These are phyloP conservation scores for Vitis hybrid DNA, from an alignment of 177 flowering plant species.

Conservation along the genomic window DNA sequence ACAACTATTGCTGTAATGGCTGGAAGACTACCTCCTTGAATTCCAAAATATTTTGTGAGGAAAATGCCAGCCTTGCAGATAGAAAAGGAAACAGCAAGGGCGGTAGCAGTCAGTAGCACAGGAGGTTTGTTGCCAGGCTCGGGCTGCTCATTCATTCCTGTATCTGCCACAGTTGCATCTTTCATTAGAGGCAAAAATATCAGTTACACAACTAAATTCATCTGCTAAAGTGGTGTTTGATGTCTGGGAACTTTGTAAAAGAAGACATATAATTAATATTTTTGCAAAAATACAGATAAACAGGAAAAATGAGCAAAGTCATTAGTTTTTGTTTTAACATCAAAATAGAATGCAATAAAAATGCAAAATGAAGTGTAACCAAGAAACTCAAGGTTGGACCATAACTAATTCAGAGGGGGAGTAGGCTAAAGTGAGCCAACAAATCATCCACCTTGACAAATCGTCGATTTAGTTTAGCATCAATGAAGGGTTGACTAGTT, in stretches of 20 bases:
- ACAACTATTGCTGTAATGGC: constrained; percentile 74
- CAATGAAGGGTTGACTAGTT: background rate
- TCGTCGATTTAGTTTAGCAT: background rate
- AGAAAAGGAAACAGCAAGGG: constrained; percentile 70
- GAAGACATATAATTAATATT: no score
- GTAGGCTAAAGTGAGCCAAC: background rate
- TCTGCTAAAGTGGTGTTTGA: no score
- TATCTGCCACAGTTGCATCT: constrained; percentile 40
- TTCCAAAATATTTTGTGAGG: constrained; percentile 42
- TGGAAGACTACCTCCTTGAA: constrained; percentile 75
- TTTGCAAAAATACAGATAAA: no score
- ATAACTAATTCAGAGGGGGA: no score
- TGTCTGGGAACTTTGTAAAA: no score
- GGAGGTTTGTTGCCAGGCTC: constrained; percentile 46
- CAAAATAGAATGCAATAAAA: no score
- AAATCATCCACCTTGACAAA: background rate
- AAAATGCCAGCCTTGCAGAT: constrained; percentile 64
- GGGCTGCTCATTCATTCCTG: constrained; percentile 22
- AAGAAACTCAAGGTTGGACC: no score
- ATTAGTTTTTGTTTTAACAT: no score
- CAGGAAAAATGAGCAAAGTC: no score
- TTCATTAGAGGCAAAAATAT: background rate
- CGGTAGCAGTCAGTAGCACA: constrained; percentile 64
- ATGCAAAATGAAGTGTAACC: no score
- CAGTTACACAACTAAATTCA: no score